These are phyloP conservation scores for Coprinopsis strossmayeri DNA, from an alignment of 768 basidiomycete species.

Conservation along the genomic window DNA sequence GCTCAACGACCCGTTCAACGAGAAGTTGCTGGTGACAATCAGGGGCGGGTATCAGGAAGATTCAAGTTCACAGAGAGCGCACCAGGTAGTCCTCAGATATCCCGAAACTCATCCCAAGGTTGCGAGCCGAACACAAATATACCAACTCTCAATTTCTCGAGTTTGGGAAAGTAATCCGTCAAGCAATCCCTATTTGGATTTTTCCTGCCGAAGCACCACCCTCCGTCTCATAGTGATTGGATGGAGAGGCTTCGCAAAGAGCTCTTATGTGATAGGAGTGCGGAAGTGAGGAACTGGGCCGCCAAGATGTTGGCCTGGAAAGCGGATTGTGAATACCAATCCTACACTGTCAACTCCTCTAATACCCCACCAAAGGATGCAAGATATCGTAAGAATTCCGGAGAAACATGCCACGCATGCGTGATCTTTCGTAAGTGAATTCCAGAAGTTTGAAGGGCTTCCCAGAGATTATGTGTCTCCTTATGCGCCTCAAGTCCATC, in stretches of 20 bases:
- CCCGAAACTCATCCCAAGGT: too few species aligned
- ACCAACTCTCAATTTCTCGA: too few species aligned
- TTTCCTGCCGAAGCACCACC: background rate
- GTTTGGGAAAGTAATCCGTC: too few species aligned
- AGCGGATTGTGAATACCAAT: background rate
- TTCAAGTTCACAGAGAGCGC: too few species aligned
- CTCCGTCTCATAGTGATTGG: background rate
- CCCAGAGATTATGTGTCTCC: background rate
- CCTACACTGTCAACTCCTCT: background rate
- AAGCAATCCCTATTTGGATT: too few species aligned
- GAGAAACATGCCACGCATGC: background rate
- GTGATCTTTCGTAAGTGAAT: background rate
- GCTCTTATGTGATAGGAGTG: background rate
- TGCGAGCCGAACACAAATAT: too few species aligned
- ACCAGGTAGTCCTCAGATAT: too few species aligned
- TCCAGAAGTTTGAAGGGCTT: background rate
- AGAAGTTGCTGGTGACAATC: too few species aligned
- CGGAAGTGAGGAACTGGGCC: background rate
- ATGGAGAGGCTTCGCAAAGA: background rate
- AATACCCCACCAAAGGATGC: background rate
- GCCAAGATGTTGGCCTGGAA: background rate
- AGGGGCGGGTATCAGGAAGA: too few species aligned
- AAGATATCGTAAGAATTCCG: background rate
- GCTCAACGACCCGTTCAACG: too few species aligned
- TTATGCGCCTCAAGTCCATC: background rate